A percentile compares a stretch with the other conserved stretches of the same genome.
Conservation (phyloP, 2,329 filamentous ascomycete genomes). For the Neofusicoccum sp. region DNA sequence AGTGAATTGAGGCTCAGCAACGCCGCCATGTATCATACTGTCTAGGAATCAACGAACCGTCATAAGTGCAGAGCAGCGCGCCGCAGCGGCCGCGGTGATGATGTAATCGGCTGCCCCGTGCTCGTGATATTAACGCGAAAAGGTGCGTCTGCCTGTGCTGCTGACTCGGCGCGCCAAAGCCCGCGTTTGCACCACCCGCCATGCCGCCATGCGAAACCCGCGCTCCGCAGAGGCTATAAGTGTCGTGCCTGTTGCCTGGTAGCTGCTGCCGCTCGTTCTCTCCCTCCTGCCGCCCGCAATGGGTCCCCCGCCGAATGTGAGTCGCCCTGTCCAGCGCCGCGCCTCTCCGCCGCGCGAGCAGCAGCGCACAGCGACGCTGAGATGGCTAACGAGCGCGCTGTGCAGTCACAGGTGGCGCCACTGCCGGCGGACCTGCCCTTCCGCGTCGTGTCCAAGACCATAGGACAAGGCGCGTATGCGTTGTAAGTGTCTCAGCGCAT, state of each 20-base stretch:
- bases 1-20: constrained; percentile 17
- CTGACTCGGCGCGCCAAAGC: constrained; percentile 15
- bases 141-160: constrained; percentile 12
- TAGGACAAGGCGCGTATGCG: constrained; percentile 94
- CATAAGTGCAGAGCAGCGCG: neutral
- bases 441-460: constrained; percentile 92
- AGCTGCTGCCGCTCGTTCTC: neutral
- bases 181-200: constrained; percentile 8
- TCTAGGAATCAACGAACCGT: constrained; percentile 19
- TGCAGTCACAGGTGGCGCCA: constrained; percentile 84
- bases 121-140: constrained; percentile 12
- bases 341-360: neutral
- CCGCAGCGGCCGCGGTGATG: neutral
- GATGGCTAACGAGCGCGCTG: constrained; percentile 1
- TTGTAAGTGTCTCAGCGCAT: constrained; percentile 64
- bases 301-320: constrained; percentile 35
- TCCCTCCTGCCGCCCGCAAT: constrained; percentile 22
- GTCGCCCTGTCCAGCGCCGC: neutral
- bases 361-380: neutral
- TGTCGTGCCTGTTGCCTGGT: constrained; percentile 3
- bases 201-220: constrained; percentile 4
- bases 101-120: constrained; percentile 16
- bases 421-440: constrained; percentile 86
- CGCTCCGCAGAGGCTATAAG: neutral
- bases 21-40: constrained; percentile 22